Conservation (phyloP, 2,329 filamentous ascomycete species). For the Metarhizium album region DNA sequence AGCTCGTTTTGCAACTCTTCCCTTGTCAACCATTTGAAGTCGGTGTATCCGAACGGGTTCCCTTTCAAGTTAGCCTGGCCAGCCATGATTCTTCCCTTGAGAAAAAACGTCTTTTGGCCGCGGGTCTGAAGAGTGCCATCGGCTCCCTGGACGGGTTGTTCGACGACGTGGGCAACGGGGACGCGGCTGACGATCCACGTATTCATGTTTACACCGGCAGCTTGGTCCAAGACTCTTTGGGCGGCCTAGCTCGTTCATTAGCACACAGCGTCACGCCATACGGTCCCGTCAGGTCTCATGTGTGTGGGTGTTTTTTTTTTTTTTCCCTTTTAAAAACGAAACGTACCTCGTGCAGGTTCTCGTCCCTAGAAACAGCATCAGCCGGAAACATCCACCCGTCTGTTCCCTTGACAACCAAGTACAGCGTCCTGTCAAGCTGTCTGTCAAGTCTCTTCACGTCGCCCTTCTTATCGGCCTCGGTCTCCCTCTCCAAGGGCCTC, state of each 20-base stretch:
- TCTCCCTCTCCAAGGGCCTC: constrained; percentile 57
- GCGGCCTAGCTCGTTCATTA: constrained; percentile 51
- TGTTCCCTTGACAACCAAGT: constrained; percentile 69
- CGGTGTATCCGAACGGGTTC: constrained; percentile 61
- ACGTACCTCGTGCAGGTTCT: constrained; percentile 74
- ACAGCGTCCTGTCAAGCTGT: constrained; percentile 69
- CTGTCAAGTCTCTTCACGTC: constrained; percentile 72
- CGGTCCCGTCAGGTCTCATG: no score
- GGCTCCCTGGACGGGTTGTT: constrained; percentile 35
- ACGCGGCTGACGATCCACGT: constrained; percentile 92
- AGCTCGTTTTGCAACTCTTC: constrained; percentile 71
- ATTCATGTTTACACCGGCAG: constrained; percentile 92
- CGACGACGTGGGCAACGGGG: constrained; percentile 70
- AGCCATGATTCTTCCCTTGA: constrained; percentile 93
- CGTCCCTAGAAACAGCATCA: constrained; percentile 55
- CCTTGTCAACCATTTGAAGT: constrained; percentile 88
- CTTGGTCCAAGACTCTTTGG: constrained; percentile 62
- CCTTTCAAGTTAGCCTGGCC: constrained; percentile 75
- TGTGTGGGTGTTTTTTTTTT: no score
- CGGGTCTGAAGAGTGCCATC: constrained; percentile 32
- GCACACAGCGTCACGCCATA: not conserved
- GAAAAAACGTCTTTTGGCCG: constrained; percentile 84
- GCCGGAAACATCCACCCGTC: constrained; percentile 78
- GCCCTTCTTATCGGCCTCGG: constrained; percentile 66
- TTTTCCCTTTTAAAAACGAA: no score